Conservation (phyloP, 2,329 filamentous ascomycete genomes). For the Fusarium heterosporum region DNA sequence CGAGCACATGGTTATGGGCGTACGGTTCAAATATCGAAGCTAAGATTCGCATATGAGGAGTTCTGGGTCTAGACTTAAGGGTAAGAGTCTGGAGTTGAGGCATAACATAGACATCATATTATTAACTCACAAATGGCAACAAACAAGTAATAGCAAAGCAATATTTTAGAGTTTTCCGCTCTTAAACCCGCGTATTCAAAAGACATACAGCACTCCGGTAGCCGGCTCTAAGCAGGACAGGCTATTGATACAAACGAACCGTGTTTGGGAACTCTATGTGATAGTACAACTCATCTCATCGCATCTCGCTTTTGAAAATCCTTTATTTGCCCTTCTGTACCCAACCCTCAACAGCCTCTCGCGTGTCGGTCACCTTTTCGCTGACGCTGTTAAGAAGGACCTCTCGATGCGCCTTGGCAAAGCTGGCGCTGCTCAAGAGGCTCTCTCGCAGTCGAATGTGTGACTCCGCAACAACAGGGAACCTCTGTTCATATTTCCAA, state of each 20-base stretch:
- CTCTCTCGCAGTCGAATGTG: conserved; percentile 79
- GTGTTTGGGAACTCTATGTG: conserved; percentile 51
- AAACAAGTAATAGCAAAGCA: conserved; percentile 11
- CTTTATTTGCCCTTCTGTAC: conserved; percentile 86
- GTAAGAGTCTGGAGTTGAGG: conserved; percentile 5
- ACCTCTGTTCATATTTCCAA: conserved; percentile 93
- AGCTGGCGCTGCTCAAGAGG: conserved; percentile 75
- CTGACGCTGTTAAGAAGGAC: conserved; percentile 79
- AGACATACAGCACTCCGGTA: conserved; percentile 37
- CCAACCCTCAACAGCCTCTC: conserved; percentile 86
- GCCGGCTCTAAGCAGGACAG: conserved; percentile 22
- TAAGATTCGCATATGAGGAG: conserved; percentile 39
- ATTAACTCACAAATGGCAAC: conserved; percentile 2
- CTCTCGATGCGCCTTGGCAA: conserved; percentile 79
- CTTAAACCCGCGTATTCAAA: conserved; percentile 20
- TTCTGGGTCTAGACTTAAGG: conserved; percentile 26
- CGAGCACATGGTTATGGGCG: conserved; percentile 8
- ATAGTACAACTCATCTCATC: conserved; percentile 54
- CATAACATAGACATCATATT: not conserved
- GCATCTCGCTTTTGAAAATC: conserved; percentile 47
- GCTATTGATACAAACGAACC: conserved; percentile 50
- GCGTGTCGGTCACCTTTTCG: conserved; percentile 80
- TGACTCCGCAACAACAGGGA: conserved; percentile 83
- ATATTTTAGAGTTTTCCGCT: not conserved
- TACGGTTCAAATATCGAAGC: conserved; percentile 15